Evolutionary conservation across 352 stramenopile species (phyloP).

Genomic region (Lagenidium sp.): DNA sequence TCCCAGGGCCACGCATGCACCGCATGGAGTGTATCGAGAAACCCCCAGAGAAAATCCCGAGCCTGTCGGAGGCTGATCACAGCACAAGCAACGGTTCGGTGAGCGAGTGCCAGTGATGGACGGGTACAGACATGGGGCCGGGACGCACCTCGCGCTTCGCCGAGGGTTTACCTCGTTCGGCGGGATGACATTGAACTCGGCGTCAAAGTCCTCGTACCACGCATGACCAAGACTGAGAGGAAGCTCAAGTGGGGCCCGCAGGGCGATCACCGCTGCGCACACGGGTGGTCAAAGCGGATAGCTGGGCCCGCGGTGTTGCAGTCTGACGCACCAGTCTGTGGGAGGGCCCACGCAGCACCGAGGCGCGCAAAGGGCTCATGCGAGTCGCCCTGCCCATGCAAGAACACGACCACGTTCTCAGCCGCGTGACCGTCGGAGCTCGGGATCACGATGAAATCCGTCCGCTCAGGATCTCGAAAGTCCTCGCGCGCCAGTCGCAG

Average conservation of each 20-base stretch:
- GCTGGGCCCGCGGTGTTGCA: no score
- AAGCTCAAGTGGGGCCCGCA: conserved; percentile 41
- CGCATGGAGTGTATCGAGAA: conserved; percentile 35
- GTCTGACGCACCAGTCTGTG: conserved; percentile 40
- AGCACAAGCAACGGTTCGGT: no score
- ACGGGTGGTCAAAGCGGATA: no score
- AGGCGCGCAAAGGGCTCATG: conserved; percentile 41
- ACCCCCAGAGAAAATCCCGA: conserved; percentile 27
- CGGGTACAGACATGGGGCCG: no score
- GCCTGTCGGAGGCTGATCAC: conserved; percentile 31
- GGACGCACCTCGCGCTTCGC: conserved; percentile 36
- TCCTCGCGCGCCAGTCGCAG: conserved; percentile 3
- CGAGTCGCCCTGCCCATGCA: conserved; percentile 53
- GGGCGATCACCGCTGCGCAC: no score
- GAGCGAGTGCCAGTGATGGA: no score
- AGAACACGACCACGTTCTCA: conserved; percentile 52
- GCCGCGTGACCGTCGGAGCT: conserved; percentile 11
- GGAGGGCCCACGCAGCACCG: conserved; percentile 39
- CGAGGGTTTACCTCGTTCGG: conserved; percentile 18
- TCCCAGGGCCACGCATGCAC: conserved; percentile 38
- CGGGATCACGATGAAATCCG: conserved; percentile 17
- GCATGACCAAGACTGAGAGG: conserved; percentile 44
- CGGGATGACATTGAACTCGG: conserved; percentile 33
- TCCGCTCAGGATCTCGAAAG: conserved; percentile 1
- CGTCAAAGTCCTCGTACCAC: conserved; percentile 50